These are phyloP conservation scores for Umbelopsis sp. DNA, from an alignment of 371 early-diverging fungal species.

Conservation along the genomic window DNA sequence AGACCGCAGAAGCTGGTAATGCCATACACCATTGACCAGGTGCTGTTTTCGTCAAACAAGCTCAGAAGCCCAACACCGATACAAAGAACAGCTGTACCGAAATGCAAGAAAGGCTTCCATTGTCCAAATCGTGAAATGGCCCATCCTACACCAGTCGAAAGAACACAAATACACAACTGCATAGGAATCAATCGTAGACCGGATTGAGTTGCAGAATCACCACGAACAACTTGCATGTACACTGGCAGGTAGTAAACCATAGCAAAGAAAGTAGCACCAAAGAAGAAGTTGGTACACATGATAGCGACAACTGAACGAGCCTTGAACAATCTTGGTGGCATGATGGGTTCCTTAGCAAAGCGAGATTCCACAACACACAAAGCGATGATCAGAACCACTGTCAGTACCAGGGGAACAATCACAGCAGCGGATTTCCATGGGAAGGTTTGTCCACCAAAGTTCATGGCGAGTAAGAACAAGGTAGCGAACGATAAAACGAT, in stretches of 20 bases:
- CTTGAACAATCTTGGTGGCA: slow-evolving; percentile 60
- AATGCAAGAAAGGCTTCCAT: slow-evolving; percentile 44
- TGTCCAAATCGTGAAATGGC: slow-evolving; percentile 50
- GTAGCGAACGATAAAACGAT: slow-evolving; percentile 45
- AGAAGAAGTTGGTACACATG: slow-evolving; percentile 53
- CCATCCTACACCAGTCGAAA: slow-evolving; percentile 42
- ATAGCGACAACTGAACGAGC: slow-evolving; percentile 51
- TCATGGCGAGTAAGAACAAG: slow-evolving; percentile 48
- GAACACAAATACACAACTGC: slow-evolving; percentile 45
- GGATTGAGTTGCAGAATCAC: slow-evolving; percentile 55
- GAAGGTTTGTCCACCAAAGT: slow-evolving; percentile 54
- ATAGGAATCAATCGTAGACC: slow-evolving; percentile 59
- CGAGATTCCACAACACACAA: slow-evolving; percentile 50
- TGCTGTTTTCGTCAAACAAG: slow-evolving; percentile 32
- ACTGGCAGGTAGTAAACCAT: slow-evolving; percentile 69
- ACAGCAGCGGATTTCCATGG: slow-evolving; percentile 70
- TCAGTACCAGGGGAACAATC: slow-evolving; percentile 58
- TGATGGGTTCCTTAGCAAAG: slow-evolving; percentile 57
- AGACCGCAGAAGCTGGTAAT: slow-evolving; percentile 41
- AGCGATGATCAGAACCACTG: slow-evolving; percentile 43
- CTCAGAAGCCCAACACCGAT: slow-evolving; percentile 38
- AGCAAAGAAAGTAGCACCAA: slow-evolving; percentile 59
- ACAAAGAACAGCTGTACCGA: slow-evolving; percentile 46
- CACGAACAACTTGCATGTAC: slow-evolving; percentile 77
- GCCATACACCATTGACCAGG: slow-evolving; percentile 39